Conservation (phyloP, 208 protist genomes). For the Kentomonas sorsogonicus region DNA sequence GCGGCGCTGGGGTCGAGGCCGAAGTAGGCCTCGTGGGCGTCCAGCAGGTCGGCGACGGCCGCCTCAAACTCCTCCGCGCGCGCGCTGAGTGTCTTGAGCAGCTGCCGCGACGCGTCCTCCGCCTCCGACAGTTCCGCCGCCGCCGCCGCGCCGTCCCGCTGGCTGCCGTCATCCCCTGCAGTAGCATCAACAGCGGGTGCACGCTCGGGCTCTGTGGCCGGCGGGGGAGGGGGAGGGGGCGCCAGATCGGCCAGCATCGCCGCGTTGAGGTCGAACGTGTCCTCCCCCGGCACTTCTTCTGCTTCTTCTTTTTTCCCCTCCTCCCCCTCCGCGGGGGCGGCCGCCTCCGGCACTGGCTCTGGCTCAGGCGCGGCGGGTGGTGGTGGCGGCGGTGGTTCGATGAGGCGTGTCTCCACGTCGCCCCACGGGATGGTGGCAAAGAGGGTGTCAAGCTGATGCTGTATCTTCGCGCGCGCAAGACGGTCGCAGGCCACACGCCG, state of each 20-base stretch:
- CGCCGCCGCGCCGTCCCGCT: too few relatives aligned
- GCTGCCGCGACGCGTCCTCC: constrained; percentile 27
- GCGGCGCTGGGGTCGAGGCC: background rate
- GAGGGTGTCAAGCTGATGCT: constrained; percentile 63
- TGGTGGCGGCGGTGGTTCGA: too few relatives aligned
- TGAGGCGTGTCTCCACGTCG: constrained; percentile 48
- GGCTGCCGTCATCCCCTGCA: too few relatives aligned
- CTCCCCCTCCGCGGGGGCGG: constrained; percentile 15
- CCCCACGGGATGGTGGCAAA: constrained; percentile 65
- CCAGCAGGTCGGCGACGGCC: constrained; percentile 70
- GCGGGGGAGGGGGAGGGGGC: too few relatives aligned
- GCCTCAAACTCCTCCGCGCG: constrained; percentile 69
- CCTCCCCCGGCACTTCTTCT: too few relatives aligned
- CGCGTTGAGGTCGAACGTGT: too few relatives aligned
- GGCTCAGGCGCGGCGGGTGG: constrained; percentile 15
- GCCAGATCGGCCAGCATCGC: too few relatives aligned
- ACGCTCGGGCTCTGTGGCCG: too few relatives aligned
- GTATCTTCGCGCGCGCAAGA: constrained; percentile 49
- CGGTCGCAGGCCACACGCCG: constrained; percentile 45
- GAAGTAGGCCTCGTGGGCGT: constrained; percentile 73
- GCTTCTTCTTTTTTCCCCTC: background rate
- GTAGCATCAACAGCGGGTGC: too few relatives aligned
- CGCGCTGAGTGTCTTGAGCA: constrained; percentile 46
- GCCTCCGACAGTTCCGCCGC: constrained; percentile 22
- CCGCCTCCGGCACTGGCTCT: background rate